Base-by-base conservation (phyloP, 2,329 filamentous ascomycete genomes). In the Monilinia fructicola region DNA sequence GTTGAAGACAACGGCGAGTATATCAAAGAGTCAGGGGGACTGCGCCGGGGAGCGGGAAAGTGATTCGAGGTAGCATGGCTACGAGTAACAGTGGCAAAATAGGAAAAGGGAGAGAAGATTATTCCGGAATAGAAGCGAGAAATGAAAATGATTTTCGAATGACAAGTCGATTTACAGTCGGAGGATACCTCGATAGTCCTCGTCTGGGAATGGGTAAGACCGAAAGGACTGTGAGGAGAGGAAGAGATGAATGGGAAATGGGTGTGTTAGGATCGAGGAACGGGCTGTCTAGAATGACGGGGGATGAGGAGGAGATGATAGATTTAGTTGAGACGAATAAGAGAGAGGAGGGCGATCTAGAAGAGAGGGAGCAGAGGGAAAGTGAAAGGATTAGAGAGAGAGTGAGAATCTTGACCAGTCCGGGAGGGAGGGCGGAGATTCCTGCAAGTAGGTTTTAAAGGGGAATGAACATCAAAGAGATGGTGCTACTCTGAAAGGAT, bases 231-330 rank as follows among this genome's bases (percentile, higher is more conserved):
- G 21, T 6, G 7, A 18, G 55, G 10, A 58, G 40, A 31, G 6
- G 42, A 1, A 48, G 56, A 35, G 42, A 46, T 21, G 56, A 59
- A 16, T 59, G 42, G 56, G 42, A 59, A 23, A 48, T 46, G 56
- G n/a, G 56, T 11, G 40, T 48, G 7, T 21, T 48, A 12, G 42
- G 26, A 4, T n/a, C 26, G 11, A 28, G 42, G 44, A 46, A n/a
- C 26, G 18, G 26, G 18, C 18, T 16, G 1, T 59, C 55, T 23
- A 31, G 23, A n/a, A 23, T n/a, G 28, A 23, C 12, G 7, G 21
- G 7, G 21, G 42, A 48, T 16, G 56, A 35, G 18, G 56, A 48
- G 11, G 40, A 59, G 14, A 21, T 21, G 56, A n/a, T 48, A 18
- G 40, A 40, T 44, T 42, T 58, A 21, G 40, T 46, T 26, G 40